Conservation (phyloP, 2,329 filamentous ascomycete species). For the Harringtonia aguacate region DNA sequence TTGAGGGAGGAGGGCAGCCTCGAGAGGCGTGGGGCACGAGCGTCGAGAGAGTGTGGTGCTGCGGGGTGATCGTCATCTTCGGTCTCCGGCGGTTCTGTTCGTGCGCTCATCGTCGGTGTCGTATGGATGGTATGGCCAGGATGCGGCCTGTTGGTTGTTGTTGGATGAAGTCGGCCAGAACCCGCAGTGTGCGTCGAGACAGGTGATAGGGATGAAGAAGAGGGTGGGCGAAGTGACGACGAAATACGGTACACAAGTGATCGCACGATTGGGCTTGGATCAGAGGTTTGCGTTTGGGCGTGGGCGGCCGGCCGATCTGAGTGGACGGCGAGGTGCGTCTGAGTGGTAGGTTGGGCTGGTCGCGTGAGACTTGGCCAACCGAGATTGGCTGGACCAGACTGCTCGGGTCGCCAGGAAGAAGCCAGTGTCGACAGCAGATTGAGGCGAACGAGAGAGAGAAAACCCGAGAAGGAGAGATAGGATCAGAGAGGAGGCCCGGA, state of each 20-base stretch:
- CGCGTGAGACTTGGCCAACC: conserved; percentile 13
- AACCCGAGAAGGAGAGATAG: too few species aligned
- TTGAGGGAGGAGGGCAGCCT: conserved; percentile 12
- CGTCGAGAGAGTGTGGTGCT: background rate
- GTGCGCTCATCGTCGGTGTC: conserved; percentile 1
- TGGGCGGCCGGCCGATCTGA: background rate
- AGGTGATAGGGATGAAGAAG: too few species aligned
- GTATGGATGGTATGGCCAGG: background rate
- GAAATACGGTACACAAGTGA: background rate
- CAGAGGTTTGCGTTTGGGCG: background rate
- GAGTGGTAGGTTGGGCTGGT: conserved; percentile 3
- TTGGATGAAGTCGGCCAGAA: too few species aligned
- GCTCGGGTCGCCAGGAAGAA: background rate
- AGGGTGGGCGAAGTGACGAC: background rate
- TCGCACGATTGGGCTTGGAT: conserved; percentile 1
- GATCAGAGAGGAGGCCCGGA: too few species aligned
- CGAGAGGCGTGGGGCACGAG: background rate
- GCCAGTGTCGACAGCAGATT: background rate
- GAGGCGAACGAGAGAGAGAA: background rate
- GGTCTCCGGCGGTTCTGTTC: background rate
- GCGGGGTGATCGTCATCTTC: background rate
- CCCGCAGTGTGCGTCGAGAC: too few species aligned
- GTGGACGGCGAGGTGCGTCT: background rate
- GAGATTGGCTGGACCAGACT: conserved; percentile 9
- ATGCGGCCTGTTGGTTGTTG: too few species aligned